Conservation (phyloP, 805 yeast genomes). For the Yamadazyma nakazawae region DNA sequence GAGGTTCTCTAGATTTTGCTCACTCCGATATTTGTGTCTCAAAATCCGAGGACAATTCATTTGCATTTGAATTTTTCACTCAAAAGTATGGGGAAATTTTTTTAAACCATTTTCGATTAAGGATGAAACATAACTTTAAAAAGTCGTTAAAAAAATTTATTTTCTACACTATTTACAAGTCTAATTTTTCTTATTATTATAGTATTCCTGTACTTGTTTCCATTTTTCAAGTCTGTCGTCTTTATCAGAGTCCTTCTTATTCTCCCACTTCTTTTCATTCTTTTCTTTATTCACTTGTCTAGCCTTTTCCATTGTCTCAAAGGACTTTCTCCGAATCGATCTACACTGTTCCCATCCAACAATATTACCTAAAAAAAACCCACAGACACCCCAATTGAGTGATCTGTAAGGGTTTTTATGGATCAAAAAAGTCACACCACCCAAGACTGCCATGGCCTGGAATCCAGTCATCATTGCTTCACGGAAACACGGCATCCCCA, state of each 20-base stretch:
- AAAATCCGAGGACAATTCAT: conserved; percentile 3
- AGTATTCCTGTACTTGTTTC: conserved; percentile 21
- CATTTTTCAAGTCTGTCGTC: conserved; percentile 28
- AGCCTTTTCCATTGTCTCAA: conserved; percentile 67
- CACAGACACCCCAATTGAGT: conserved; percentile 80
- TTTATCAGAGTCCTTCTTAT: conserved; percentile 13
- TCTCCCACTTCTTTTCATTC: conserved; percentile 28
- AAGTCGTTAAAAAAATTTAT: not conserved
- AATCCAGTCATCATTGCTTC: conserved; percentile 78
- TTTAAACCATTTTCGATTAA: too few relatives aligned
- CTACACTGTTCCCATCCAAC: conserved; percentile 95
- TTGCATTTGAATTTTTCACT: not conserved
- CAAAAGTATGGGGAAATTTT: not conserved
- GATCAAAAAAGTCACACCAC: conserved; percentile 61
- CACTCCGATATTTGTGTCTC: not conserved
- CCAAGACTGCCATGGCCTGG: conserved; percentile 66
- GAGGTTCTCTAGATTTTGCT: conserved; percentile 14
- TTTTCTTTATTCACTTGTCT: conserved; percentile 44
- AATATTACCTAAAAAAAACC: conserved; percentile 72
- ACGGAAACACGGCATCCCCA: conserved; percentile 71
- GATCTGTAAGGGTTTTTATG: conserved; percentile 62
- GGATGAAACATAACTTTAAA: too few relatives aligned
- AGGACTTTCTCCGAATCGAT: conserved; percentile 59
- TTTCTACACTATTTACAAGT: not conserved
- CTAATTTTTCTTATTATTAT: conserved; percentile 10